Base-by-base conservation (phyloP, 2,329 filamentous ascomycete species). In the Aspergillus phoenicis region DNA sequence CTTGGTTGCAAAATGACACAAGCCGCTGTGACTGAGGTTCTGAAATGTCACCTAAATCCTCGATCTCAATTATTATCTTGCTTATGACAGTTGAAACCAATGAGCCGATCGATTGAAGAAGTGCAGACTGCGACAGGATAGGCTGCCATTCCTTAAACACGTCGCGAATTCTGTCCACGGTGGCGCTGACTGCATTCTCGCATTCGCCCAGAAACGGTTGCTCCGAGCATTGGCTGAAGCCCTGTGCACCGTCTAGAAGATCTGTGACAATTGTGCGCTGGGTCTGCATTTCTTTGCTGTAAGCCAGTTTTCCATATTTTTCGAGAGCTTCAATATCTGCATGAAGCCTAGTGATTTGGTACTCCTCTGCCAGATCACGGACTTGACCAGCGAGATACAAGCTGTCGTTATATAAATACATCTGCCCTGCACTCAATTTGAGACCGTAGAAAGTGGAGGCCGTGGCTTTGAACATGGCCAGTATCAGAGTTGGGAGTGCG, bases 331-430 rank as follows among this genome's bases (percentile, higher is more conserved):
- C 81, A 59, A 85, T 78, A 66, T 88, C 85, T 13, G 78, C 68
- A 33, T 81, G 78, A n/a, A 88, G 75, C 38, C 80, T 80, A 2
- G 84, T 71, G n/a, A 80, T 68, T 28, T 78, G 72, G 63, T 82
- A 78, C 36, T 80, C 73, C n/a, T 77, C 73, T 11, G 81, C 73
- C 59, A 87, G 77, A 8, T 74, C 67, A 15, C 80, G 80, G 13
- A 89, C 75, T 59, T 81, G 80, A 62, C 84, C 82, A 3, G 84
- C 82, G 4, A 89, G 78, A 59, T 85, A 84, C 48, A 82, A 77
- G 62, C 84, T 83, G 71, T 89, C 87, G 67, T 89, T 89, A 76
- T 89, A 89, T 49, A 88, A 80, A 57, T 87, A 82, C 82, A 89
- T 87, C 66, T 86, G 84, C 6, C 84, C 85, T 2, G 82, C 80